phyloP scores from a whole-genome alignment of 345 rosid genomes.

The Hibiscus tridactylites region DNA sequence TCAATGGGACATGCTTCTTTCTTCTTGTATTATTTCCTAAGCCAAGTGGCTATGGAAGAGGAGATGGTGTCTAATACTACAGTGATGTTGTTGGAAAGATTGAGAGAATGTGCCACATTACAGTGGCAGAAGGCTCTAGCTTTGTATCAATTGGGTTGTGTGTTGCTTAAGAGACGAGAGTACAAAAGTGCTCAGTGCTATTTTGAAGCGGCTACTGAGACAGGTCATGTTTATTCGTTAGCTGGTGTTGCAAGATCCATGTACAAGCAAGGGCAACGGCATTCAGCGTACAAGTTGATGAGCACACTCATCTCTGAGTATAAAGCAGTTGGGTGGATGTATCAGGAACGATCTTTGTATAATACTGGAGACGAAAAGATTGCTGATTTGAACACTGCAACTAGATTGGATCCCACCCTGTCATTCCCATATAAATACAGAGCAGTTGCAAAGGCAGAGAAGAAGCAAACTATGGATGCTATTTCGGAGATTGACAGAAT shows the following conservation, averaged over 20 bases:
- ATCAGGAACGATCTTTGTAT: constrained; percentile 77
- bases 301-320: constrained; percentile 48
- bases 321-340: constrained; percentile 90
- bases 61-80: constrained; percentile 35
- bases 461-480: constrained; percentile 54
- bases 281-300: constrained; percentile 62
- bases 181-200: constrained; percentile 46
- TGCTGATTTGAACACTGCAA: constrained; percentile 53
- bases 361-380: constrained; percentile 50
- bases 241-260: constrained; percentile 77
- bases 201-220: constrained; percentile 60
- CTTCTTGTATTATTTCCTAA: constrained; percentile 71
- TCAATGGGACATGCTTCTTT: constrained; percentile 60
- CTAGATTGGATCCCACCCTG: constrained; percentile 77
- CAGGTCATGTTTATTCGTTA: constrained; percentile 75
- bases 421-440: constrained; percentile 78
- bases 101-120: constrained; percentile 50
- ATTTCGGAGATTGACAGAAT: constrained; percentile 61
- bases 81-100: constrained; percentile 50
- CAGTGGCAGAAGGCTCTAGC: constrained; percentile 78
- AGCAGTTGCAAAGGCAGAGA: constrained; percentile 51
- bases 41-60: constrained; percentile 73
- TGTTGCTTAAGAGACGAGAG: constrained; percentile 54
- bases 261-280: constrained; percentile 61
- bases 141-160: constrained; percentile 73